Base-by-base conservation (phyloP, 768 basidiomycete genomes). In the Naganishia antarctica region DNA sequence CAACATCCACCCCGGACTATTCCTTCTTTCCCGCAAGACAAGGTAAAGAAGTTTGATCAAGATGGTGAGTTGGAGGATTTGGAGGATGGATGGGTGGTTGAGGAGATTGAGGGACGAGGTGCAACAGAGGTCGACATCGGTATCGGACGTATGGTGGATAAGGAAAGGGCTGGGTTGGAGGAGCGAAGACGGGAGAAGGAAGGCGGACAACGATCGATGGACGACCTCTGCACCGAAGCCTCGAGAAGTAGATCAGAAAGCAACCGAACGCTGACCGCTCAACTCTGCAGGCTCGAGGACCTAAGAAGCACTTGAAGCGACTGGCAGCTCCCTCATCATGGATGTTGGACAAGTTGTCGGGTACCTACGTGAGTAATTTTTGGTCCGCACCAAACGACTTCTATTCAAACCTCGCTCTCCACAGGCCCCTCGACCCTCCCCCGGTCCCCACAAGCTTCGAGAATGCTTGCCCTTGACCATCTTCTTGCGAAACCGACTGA, bases 301-400 rank as follows among this genome's bases (percentile, higher is more conserved):
- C 93, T 69, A 96, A 90, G 88, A 96, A 96, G 82, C 93, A 97
- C 79, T 85, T 97, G 83, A 97, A 97, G 85, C 89, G 94, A 77
- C 85, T 98, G 66, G 86, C 87, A 71, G 96, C 96, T 67, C 96
- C 96, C 69, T 94, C 91, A 49, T 88, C 91, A 82, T 99, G 96
- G 96, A 97, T 99, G 93, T 85, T 99, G 69, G 91, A 98, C 84
- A 99, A 99, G 83, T 81, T 99, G 89, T 77, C 71, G 68, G 78
- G 76, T 61, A 75, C 76, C 67, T 76, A 79, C 73, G 78, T 78
- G 71, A 74, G 77, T 78, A 21, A 34, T 41, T 57, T 12, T 26
- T 29, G 51, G 26, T 44, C 11, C 9, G 6, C 13, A 53, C 23
- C 32, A 26, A 40, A 8, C 16, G 18, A 1, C 4, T 28, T 32